Evolutionary conservation across 495 filamentous ascomycete genomes (phyloP), one percentile per base, ranked within the genome.

Genomic region (Hypoxylon fuscum): DNA sequence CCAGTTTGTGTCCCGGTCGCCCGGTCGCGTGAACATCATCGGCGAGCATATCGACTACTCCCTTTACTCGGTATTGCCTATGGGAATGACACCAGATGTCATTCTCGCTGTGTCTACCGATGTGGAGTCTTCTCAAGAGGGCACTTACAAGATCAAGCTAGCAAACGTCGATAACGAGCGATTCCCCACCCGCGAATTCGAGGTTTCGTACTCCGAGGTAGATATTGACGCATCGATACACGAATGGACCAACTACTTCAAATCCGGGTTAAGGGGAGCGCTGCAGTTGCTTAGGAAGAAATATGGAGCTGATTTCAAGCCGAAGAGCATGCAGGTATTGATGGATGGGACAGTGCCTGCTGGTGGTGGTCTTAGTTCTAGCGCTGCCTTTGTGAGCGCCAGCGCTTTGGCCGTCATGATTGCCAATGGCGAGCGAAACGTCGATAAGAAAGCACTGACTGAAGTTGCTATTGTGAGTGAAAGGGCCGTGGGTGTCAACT

Each of bases 11-110:
- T 85, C 95, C 1, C 86, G 95, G 43, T 96, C 92, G 55, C 95
- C 95, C 0, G 95, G 95, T 46, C 84, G 95, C 55, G 95, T 98
- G 58, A 98, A 98, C 80, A 95, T 98, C 72, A 97, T 98, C 68
- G 95, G 95, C 71, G 95, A 98, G 81, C 95, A 98, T 77, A 97
- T 98, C 69, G 95, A 98, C 81, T 98, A 98, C 76, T 96, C 91
- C 15, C 86, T 98, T 31, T 98, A 97, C 79, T 87, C 94, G 70
- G 94, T 97, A 43, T 81, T 98, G 14, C 95, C 95, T 47, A 98
- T 97, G 85, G 95, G 93, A 51, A 90, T 97, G 62, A 92, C 87
- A 14, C 90, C 91, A 44, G 95, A 98, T 72, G 86, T 93, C 51
- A 83, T 98, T 37, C 82, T 98, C 55, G 95, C 94, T 45, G 91